These are phyloP conservation scores for Camelina sativa DNA, from an alignment of 345 rosid species.

Conservation along the genomic window DNA sequence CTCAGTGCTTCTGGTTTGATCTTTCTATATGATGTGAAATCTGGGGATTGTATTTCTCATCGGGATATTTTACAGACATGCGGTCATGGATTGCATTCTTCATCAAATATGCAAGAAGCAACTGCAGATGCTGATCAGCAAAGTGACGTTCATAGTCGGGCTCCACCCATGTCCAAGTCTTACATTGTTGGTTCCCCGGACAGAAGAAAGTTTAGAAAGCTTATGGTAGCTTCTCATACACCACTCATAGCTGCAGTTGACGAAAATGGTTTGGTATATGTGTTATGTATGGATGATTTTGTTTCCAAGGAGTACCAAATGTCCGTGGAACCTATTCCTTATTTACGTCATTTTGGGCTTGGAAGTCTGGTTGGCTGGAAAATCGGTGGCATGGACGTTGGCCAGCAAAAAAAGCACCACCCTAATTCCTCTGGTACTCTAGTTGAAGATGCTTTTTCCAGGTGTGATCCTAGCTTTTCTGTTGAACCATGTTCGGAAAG, in stretches of 20 bases:
- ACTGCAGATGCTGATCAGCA: slow-evolving; percentile 42
- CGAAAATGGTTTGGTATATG: slow-evolving; percentile 70
- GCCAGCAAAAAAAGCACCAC: slow-evolving; percentile 51
- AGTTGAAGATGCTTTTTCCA: slow-evolving; percentile 39
- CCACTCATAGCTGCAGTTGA: slow-evolving; percentile 84
- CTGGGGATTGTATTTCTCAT: slow-evolving; percentile 71
- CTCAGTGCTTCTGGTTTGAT: slow-evolving; percentile 71
- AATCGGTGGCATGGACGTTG: slow-evolving; percentile 71
- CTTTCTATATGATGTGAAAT: slow-evolving; percentile 60
- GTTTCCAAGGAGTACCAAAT: slow-evolving; percentile 51
- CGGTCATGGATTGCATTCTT: slow-evolving; percentile 54
- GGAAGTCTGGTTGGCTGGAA: slow-evolving; percentile 75
- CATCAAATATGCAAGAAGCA: slow-evolving; percentile 41
- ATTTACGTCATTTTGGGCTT: slow-evolving; percentile 59
- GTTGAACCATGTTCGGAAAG: slow-evolving; percentile 42
- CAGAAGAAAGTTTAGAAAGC: slow-evolving; percentile 71
- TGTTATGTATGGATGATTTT: slow-evolving; percentile 55
- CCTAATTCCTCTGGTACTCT: slow-evolving; percentile 33
- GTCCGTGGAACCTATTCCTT: slow-evolving; percentile 52
- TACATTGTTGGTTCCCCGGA: slow-evolving; percentile 34
- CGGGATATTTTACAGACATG: slow-evolving; percentile 61
- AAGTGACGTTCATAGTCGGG: slow-evolving; percentile 44
- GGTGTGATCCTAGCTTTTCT: slow-evolving; percentile 35
- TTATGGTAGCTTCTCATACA: slow-evolving; percentile 69
- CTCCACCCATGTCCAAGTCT: slow-evolving; percentile 41